Conservation (phyloP, 345 rosid genomes). For the Arabis alpina region DNA sequence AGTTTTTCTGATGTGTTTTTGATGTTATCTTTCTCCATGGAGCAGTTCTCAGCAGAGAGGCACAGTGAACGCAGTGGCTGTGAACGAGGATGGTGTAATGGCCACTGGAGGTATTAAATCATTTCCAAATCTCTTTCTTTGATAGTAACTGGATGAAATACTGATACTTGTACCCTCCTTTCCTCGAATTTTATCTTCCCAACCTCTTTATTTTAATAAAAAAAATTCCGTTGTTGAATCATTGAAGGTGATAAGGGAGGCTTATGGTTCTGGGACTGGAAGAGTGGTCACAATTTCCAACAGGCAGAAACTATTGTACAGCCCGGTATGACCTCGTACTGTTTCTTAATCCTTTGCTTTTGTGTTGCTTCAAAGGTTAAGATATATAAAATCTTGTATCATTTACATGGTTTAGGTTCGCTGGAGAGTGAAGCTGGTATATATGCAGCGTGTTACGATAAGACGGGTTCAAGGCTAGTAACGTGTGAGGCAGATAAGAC, state of each 20-base stretch:
- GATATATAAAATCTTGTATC: neutral
- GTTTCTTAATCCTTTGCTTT: neutral
- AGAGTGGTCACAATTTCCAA: constrained; percentile 91
- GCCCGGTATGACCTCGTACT: constrained; percentile 34
- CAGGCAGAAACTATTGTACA: constrained; percentile 66
- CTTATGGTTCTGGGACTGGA: constrained; percentile 98
- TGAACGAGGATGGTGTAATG: constrained; percentile 95
- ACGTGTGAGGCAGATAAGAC: constrained; percentile 89
- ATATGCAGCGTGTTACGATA: constrained; percentile 68
- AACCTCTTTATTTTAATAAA: constrained; percentile 8
- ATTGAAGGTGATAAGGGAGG: constrained; percentile 78
- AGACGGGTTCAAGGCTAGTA: constrained; percentile 76
- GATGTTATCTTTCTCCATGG: constrained; percentile 8
- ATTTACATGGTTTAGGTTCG: constrained; percentile 54
- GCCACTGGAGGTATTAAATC: constrained; percentile 81
- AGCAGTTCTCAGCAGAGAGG: constrained; percentile 95
- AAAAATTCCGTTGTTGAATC: neutral
- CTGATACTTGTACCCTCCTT: neutral
- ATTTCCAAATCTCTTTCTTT: constrained; percentile 5
- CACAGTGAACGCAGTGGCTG: constrained; percentile 91
- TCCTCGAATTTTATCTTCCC: neutral
- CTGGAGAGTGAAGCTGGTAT: constrained; percentile 96
- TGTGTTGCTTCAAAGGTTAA: neutral
- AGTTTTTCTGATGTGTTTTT: neutral
- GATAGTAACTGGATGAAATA: neutral